A percentile compares a stretch with the other conserved stretches of the same genome.
phyloP scores from a whole-genome alignment of 1,284 basidiomycete species.

The Apiotrichum siamense region DNA sequence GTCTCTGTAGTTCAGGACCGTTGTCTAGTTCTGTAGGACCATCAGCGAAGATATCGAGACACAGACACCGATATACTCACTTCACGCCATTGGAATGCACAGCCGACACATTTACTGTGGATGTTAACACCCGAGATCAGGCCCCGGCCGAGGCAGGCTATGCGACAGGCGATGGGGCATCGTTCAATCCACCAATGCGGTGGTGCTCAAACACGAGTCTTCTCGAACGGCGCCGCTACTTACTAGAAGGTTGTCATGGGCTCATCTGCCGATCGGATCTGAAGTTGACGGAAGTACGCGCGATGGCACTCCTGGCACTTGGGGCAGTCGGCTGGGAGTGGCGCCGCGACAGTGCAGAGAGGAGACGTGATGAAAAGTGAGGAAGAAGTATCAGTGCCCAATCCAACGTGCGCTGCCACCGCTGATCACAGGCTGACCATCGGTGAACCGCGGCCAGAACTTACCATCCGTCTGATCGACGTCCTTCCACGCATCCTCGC shows the following conservation, averaged over 20 bases:
- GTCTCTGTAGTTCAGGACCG: not conserved
- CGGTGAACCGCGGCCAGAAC: too few species aligned
- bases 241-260: constrained; percentile 92
- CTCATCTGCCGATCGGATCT: constrained; percentile 93
- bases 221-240: too few species aligned
- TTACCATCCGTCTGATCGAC: constrained; percentile 80
- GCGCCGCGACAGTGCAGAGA: too few species aligned
- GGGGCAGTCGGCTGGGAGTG: constrained; percentile 57
- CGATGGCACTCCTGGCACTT: constrained; percentile 76
- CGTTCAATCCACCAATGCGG: too few species aligned
- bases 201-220: too few species aligned
- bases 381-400: not conserved
- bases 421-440: not conserved
- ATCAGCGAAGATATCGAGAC: not conserved
- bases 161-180: too few species aligned
- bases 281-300: constrained; percentile 93
- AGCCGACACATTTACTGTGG: constrained; percentile 43
- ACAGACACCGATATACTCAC: constrained; percentile 14
- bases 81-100: constrained; percentile 47
- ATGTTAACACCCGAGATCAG: too few species aligned
- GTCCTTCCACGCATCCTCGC: constrained; percentile 90
- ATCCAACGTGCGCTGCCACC: not conserved
- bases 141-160: too few species aligned
- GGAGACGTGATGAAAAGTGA: not conserved
- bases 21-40: constrained; percentile 1